These are phyloP conservation scores for Singerocomus inundabilis DNA, from an alignment of 1,284 basidiomycete species.

Conservation along the genomic window DNA sequence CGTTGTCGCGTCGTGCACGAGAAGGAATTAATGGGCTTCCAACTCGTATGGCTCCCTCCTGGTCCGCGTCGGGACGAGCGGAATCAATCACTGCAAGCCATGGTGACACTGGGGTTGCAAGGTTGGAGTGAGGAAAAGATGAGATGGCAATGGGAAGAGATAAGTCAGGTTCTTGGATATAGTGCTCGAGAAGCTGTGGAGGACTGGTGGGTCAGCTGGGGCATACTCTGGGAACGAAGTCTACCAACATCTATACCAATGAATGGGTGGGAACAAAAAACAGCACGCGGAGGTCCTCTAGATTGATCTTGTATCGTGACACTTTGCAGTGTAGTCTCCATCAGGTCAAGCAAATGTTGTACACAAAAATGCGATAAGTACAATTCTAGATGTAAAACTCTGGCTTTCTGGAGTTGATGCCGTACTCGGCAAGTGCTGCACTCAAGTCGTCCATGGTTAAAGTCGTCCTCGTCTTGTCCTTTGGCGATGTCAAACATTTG, in stretches of 20 bases:
- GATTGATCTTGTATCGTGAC: not conserved
- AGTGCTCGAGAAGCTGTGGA: constrained; percentile 40
- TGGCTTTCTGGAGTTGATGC: constrained; percentile 90
- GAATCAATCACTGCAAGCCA: constrained; percentile 15
- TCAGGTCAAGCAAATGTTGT: not conserved
- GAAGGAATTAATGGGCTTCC: constrained; percentile 11
- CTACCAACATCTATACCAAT: constrained; percentile 3
- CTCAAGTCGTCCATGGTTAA: constrained; percentile 97
- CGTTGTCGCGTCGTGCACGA: constrained; percentile 19
- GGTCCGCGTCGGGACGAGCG: constrained; percentile 12
- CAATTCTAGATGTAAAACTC: constrained; percentile 76
- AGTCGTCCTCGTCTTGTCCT: constrained; percentile 95
- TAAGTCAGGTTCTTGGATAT: constrained; percentile 38
- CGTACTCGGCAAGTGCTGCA: constrained; percentile 91
- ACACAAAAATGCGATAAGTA: constrained; percentile 3
- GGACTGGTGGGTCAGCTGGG: constrained; percentile 44
- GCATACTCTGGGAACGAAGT: constrained; percentile 29
- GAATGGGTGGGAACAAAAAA: not conserved
- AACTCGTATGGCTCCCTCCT: constrained; percentile 17
- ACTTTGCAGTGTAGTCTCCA: not conserved
- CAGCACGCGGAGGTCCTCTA: not conserved
- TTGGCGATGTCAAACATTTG: constrained; percentile 1
- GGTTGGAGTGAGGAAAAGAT: constrained; percentile 31
- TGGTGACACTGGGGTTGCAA: constrained; percentile 12
- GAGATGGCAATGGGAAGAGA: constrained; percentile 37